Evolutionary conservation across 2,329 filamentous ascomycete genomes (phyloP).

Genomic region (Chaetomium olivaceum): DNA sequence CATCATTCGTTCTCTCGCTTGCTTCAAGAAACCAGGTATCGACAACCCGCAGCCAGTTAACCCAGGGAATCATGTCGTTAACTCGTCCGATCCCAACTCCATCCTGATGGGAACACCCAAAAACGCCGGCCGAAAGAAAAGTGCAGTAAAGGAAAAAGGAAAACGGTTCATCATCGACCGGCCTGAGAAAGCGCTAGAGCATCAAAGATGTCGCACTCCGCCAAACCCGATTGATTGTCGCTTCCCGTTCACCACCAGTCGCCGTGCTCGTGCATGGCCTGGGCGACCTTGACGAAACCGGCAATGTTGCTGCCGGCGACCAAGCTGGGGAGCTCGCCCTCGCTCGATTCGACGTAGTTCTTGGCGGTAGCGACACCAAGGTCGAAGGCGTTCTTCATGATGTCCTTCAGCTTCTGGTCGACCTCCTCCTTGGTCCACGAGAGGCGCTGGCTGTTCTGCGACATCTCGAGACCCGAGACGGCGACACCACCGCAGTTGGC

Average conservation of each 20-base stretch:
- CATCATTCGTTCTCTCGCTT: not conserved
- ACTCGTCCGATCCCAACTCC: constrained; percentile 24
- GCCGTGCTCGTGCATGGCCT: constrained; percentile 93
- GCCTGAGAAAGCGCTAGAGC: not conserved
- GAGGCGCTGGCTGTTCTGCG: constrained; percentile 89
- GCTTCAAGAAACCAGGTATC: constrained; percentile 12
- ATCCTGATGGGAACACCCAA: constrained; percentile 13
- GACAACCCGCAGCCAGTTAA: constrained; percentile 10
- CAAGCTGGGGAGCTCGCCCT: constrained; percentile 84
- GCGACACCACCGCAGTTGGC: constrained; percentile 97
- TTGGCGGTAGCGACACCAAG: constrained; percentile 86
- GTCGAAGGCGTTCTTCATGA: constrained; percentile 93
- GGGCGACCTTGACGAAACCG: constrained; percentile 93
- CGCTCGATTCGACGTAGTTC: constrained; percentile 76
- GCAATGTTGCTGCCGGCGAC: constrained; percentile 97
- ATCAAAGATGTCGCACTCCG: not conserved
- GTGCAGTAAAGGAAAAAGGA: too few species aligned
- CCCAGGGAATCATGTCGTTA: constrained; percentile 26
- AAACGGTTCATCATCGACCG: not conserved
- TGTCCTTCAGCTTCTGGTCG: constrained; percentile 82
- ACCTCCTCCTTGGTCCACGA: constrained; percentile 88
- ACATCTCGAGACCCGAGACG: constrained; percentile 97
- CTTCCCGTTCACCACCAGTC: constrained; percentile 70
- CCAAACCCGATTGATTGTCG: not conserved
- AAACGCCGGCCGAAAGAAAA: constrained; percentile 18